Conservation (phyloP, 2,329 filamentous ascomycete genomes). For the Xylariaceae sp. region DNA sequence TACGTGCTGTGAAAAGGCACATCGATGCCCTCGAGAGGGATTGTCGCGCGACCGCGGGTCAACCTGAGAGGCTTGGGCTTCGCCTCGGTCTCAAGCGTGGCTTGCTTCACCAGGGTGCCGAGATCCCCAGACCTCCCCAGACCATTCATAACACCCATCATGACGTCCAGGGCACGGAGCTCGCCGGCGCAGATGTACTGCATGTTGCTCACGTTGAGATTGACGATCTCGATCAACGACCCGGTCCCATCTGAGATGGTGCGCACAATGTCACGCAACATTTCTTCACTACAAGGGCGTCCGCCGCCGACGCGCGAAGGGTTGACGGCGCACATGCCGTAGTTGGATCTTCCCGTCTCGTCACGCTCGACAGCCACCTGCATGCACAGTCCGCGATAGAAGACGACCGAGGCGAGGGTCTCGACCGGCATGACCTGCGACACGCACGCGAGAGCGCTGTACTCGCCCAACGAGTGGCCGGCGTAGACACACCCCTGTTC, state of each 20-base stretch:
- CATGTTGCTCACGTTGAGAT: constrained; percentile 77
- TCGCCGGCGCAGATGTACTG: constrained; percentile 69
- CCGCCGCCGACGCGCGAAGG: constrained; percentile 95
- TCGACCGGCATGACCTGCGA: constrained; percentile 99
- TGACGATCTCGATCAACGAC: constrained; percentile 98
- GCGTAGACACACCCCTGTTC: constrained; percentile 95
- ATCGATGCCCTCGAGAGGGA: constrained; percentile 92
- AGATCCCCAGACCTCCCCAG: too few relatives aligned
- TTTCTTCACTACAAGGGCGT: constrained; percentile 97
- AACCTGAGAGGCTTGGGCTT: too few relatives aligned
- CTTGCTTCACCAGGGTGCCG: too few relatives aligned
- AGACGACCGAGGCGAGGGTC: constrained; percentile 92
- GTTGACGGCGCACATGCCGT: constrained; percentile 98
- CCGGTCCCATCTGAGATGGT: constrained; percentile 88
- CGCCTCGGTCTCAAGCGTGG: too few relatives aligned
- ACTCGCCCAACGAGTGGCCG: constrained; percentile 95
- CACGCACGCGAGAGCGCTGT: constrained; percentile 89
- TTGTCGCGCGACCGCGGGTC: constrained; percentile 93
- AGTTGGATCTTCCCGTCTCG: constrained; percentile 85
- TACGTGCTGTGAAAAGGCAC: constrained; percentile 99
- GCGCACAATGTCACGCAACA: constrained; percentile 91
- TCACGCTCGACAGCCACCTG: constrained; percentile 98
- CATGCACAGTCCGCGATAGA: constrained; percentile 98
- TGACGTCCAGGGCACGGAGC: too few relatives aligned
- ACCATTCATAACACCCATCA: too few relatives aligned